These are phyloP conservation scores for Neonectria punicea DNA, from an alignment of 2,329 filamentous ascomycete genomes.

Conservation along the genomic window DNA sequence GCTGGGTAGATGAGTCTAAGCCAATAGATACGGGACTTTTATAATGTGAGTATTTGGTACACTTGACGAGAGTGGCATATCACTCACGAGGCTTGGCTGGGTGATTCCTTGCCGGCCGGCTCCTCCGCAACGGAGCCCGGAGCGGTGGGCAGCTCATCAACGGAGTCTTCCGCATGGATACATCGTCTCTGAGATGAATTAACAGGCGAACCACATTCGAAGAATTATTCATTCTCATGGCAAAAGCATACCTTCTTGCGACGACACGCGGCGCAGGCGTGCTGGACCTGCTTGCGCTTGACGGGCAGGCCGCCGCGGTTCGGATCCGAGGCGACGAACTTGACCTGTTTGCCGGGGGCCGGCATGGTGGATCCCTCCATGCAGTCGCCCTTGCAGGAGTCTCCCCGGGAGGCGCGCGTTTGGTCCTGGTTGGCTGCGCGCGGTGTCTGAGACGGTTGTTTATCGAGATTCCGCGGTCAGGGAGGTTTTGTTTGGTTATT, in stretches of 20 bases:
- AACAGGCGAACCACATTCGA: neutral
- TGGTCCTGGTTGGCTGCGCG: conserved; percentile 2
- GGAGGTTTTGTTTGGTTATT: conserved; percentile 7
- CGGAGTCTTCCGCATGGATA: conserved; percentile 52
- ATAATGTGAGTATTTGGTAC: conserved; percentile 9
- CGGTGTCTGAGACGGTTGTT: neutral
- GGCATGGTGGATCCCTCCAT: conserved; percentile 32
- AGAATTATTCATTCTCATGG: neutral
- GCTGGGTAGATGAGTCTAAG: conserved; percentile 13
- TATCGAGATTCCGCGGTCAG: conserved; percentile 9
- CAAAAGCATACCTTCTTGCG: conserved; percentile 59
- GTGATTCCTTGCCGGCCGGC: conserved; percentile 39
- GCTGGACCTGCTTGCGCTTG: conserved; percentile 69
- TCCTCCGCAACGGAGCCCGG: conserved; percentile 35
- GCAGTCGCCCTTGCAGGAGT: conserved; percentile 11
- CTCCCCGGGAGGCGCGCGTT: neutral
- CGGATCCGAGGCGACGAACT: conserved; percentile 66
- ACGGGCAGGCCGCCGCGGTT: conserved; percentile 61
- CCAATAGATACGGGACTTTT: conserved; percentile 27
- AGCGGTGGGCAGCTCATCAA: conserved; percentile 40
- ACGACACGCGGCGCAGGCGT: conserved; percentile 66
- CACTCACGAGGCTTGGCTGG: conserved; percentile 47
- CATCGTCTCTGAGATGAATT: conserved; percentile 53
- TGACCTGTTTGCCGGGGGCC: conserved; percentile 52
- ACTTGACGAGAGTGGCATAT: conserved; percentile 1